Evolutionary conservation across 257 asterid species (phyloP).

Genomic region (Thymus quinquecostatus): DNA sequence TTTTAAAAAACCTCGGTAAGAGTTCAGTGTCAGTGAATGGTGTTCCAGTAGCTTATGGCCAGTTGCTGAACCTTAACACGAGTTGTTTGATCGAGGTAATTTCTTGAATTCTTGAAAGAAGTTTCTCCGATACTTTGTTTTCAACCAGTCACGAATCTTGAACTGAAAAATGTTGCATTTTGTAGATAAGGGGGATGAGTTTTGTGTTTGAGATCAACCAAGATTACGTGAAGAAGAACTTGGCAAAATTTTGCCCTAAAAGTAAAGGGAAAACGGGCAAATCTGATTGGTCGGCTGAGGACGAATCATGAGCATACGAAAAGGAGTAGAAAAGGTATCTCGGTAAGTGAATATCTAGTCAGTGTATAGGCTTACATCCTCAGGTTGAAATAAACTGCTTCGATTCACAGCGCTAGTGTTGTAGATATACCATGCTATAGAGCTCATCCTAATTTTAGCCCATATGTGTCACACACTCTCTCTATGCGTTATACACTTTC

Average conservation of each 20-base stretch:
- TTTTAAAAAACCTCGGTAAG: constrained; percentile 81
- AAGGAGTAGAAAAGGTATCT: constrained; percentile 28
- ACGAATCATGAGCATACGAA: constrained; percentile 32
- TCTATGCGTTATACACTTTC: constrained; percentile 16
- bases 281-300: constrained; percentile 50
- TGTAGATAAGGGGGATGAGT: constrained; percentile 78
- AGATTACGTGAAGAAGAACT: constrained; percentile 55
- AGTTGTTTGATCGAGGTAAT: constrained; percentile 92
- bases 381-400: constrained; percentile 29
- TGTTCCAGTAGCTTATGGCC: constrained; percentile 62
- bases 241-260: constrained; percentile 40
- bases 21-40: constrained; percentile 82
- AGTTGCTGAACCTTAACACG: constrained; percentile 62
- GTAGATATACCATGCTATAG: constrained; percentile 38
- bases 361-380: constrained; percentile 28
- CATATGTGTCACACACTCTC: constrained; percentile 13
- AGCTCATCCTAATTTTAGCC: constrained; percentile 3
- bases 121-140: neutral
- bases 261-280: constrained; percentile 43
- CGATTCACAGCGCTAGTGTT: constrained; percentile 31
- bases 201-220: constrained; percentile 74
- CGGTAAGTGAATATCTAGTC: constrained; percentile 24
- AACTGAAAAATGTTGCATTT: constrained; percentile 17
- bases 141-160: neutral
- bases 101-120: neutral